These are phyloP conservation scores for Boletus tylopilopsis DNA, from an alignment of 768 basidiomycete genomes.

Conservation along the genomic window DNA sequence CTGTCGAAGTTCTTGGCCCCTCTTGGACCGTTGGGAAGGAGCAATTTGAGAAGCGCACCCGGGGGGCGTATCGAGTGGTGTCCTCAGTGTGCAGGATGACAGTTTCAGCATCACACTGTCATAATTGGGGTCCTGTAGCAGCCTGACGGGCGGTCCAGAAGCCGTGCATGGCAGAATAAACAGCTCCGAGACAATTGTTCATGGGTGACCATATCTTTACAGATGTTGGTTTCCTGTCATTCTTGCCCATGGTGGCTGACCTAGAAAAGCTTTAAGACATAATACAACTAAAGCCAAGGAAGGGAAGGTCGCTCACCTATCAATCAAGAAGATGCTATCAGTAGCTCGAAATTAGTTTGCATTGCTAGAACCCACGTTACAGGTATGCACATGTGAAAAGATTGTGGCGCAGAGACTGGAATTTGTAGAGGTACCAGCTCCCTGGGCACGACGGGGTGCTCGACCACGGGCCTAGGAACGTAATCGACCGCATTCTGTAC, in stretches of 20 bases:
- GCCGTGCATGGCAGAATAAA: conserved; percentile 47
- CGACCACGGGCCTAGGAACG: conserved; percentile 56
- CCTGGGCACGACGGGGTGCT: conserved; percentile 54
- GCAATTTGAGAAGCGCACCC: conserved; percentile 37
- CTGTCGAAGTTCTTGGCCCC: conserved; percentile 42
- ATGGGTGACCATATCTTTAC: conserved; percentile 27
- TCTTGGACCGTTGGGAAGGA: conserved; percentile 33
- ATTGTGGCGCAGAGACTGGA: no score
- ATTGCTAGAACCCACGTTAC: conserved; percentile 32
- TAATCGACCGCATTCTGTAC: conserved; percentile 44
- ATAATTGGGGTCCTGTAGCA: conserved; percentile 28
- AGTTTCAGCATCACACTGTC: conserved; percentile 54
- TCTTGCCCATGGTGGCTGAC: conserved; percentile 47
- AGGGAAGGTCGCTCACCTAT: conserved; percentile 12
- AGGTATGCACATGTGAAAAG: no score
- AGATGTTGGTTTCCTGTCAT: conserved; percentile 38
- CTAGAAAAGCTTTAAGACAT: conserved; percentile 24
- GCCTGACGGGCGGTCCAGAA: conserved; percentile 53
- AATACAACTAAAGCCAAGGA: not conserved
- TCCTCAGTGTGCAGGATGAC: conserved; percentile 43
- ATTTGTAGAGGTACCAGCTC: conserved; percentile 32
- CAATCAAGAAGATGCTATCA: conserved; percentile 20
- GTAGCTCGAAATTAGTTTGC: not conserved
- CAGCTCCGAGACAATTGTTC: conserved; percentile 56
- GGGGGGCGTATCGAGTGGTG: conserved; percentile 41